These are phyloP conservation scores for Salix purpurea DNA, from an alignment of 345 rosid genomes.

Conservation along the genomic window DNA sequence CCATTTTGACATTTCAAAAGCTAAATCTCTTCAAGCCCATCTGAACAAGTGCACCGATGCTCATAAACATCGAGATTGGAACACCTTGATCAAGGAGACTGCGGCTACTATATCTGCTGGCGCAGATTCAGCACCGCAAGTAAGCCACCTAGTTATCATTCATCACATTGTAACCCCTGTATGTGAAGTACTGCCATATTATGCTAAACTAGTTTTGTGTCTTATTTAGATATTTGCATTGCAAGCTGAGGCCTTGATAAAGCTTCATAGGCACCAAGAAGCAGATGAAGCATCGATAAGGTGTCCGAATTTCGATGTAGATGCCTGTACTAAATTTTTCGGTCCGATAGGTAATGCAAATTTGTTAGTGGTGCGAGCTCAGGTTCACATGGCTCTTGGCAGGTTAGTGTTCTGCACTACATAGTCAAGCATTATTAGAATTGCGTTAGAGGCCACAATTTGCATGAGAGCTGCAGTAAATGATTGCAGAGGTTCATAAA, in stretches of 20 bases:
- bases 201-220: neutral
- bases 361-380: constrained; percentile 65
- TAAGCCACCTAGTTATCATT: constrained; percentile 3
- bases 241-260: constrained; percentile 87
- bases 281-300: constrained; percentile 55
- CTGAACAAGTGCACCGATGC: constrained; percentile 70
- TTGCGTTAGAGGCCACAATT: neutral
- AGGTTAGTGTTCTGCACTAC: constrained; percentile 45
- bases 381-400: constrained; percentile 76
- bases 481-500: neutral
- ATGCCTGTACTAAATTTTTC: constrained; percentile 59
- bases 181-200: neutral
- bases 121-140: constrained; percentile 91
- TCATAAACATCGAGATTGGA: constrained; percentile 66
- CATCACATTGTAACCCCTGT: neutral
- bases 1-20: constrained; percentile 59
- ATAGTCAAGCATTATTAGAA: neutral
- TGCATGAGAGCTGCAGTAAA: neutral
- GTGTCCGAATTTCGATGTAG: constrained; percentile 58
- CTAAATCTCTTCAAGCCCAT: constrained; percentile 49
- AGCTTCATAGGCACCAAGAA: constrained; percentile 66
- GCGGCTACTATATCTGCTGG: constrained; percentile 52
- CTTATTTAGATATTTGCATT: constrained; percentile 56
- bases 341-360: constrained; percentile 75
- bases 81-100: constrained; percentile 51